Evolutionary conservation across 305 asterid species (phyloP).

Genomic region (Solanum aculeatissimum): DNA sequence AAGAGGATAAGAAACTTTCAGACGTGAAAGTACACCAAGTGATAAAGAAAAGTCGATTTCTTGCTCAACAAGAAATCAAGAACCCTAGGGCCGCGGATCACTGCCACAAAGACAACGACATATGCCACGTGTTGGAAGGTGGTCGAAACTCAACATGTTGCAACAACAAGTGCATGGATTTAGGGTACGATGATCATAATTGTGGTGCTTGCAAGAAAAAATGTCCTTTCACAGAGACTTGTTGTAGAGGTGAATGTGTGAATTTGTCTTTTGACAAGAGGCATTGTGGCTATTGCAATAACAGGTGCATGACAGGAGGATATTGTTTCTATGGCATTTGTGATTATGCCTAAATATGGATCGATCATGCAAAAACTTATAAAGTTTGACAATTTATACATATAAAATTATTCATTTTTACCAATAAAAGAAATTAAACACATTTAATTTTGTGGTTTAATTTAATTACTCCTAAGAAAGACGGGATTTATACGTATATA

Average conservation of each 20-base stretch:
- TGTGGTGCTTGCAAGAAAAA: constrained; percentile 64
- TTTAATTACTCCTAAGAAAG: not conserved
- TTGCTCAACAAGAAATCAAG: constrained; percentile 18
- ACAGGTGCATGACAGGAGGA: constrained; percentile 34
- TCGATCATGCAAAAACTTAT: not conserved
- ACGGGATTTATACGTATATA: not conserved
- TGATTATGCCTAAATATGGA: constrained; percentile 33
- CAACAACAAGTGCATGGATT: constrained; percentile 54
- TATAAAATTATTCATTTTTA: not conserved
- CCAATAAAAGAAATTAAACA: not conserved
- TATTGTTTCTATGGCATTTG: constrained; percentile 50
- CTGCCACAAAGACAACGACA: constrained; percentile 36
- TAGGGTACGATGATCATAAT: constrained; percentile 26
- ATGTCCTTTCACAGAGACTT: constrained; percentile 33
- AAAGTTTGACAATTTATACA: not conserved
- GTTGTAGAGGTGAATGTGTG: constrained; percentile 65
- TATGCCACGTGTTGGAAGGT: constrained; percentile 21
- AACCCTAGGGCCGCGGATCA: constrained; percentile 54
- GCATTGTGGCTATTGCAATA: constrained; percentile 46
- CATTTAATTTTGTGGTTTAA: not conserved
- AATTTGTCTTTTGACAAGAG: constrained; percentile 42
- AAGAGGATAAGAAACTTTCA: not conserved
- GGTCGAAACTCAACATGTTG: constrained; percentile 51
- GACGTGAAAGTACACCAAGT: not conserved
- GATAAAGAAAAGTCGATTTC: constrained; percentile 28